Evolutionary conservation across 2,329 filamentous ascomycete genomes (phyloP), one percentile per base, ranked within the genome.

Genomic region (Bretziella fagacearum): DNA sequence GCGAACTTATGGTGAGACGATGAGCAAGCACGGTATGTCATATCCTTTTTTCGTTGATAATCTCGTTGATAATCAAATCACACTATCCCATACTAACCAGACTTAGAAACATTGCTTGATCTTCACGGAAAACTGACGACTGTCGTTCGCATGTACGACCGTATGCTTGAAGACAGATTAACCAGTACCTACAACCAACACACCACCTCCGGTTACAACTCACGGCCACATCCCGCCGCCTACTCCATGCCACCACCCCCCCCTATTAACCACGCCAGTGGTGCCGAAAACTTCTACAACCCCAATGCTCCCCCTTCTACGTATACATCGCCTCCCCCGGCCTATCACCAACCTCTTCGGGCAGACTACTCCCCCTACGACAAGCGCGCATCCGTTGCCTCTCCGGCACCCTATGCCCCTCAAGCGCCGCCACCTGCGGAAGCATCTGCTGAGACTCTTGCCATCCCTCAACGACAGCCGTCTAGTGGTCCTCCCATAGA

Each of bases 71-170:
- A n/a, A n/a, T n/a, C n/a, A n/a, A n/a, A n/a, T n/a, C n/a, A n/a
- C n/a, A n/a, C n/a, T n/a, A n/a, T n/a, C n/a, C n/a, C n/a, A n/a
- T n/a, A n/a, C n/a, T n/a, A 13, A 23, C 43, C 3, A n/a, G n/a
- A n/a, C n/a, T n/a, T 52, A 91, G 87, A 98, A 60, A 91, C 89
- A 0, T 70, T 98, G 7, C 73, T 96, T 20, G 91, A 98, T 60
- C 69, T 98, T 0, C 91, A 98, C 59, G 83, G 86, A 15, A 98
- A 98, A 60, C 69, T 98, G 20, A 91, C 89, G 0, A 95, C 89
- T 0, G 91, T 96, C 22, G 91, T 98, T 4, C 77, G 91, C 27
- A 96, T 96, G 59, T 98, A 98, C 59, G 91, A 98, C 61, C 79
- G 86, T 33, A 96, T 98, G 91, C 71, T 98, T 13, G 91, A 98